Conservation (phyloP, 192 early-diverging fungal genomes). For the Linnemannia hyalina region DNA sequence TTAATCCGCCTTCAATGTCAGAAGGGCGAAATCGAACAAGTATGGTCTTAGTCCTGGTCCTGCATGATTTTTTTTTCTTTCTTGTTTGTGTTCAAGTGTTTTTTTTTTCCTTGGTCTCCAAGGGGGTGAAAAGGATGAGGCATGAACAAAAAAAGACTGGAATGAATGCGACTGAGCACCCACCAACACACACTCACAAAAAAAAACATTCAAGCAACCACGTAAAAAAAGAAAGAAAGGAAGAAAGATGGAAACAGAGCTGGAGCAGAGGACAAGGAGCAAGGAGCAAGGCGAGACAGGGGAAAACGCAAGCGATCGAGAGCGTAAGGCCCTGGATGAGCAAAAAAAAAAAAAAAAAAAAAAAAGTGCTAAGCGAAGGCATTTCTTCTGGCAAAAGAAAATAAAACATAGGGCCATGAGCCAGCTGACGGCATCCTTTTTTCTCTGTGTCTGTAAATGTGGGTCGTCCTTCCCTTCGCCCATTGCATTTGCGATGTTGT, state of each 20-base stretch:
- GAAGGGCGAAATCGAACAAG: background rate
- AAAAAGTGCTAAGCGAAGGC: background rate
- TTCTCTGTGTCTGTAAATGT: background rate
- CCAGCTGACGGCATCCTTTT: constrained; percentile 5
- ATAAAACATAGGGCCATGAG: background rate
- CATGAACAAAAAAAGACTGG: background rate
- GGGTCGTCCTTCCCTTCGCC: background rate
- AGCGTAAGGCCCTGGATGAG: background rate
- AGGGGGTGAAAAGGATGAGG: background rate
- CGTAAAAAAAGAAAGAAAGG: background rate
- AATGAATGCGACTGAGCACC: too few relatives aligned
- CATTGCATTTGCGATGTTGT: background rate
- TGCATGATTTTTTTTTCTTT: constrained; percentile 2
- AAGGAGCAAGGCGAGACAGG: background rate
- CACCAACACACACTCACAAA: background rate
- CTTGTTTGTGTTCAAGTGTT: background rate
- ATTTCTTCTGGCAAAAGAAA: background rate
- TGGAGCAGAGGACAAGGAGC: background rate
- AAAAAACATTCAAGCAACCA: background rate
- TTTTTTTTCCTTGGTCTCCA: background rate
- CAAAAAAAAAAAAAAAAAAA: background rate
- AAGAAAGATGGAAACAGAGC: background rate
- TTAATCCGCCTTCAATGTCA: background rate
- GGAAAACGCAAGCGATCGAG: background rate
- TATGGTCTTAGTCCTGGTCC: background rate